Evolutionary conservation across 164 flowering plant genomes (phyloP).

Genomic region (Magnolia officinalis): DNA sequence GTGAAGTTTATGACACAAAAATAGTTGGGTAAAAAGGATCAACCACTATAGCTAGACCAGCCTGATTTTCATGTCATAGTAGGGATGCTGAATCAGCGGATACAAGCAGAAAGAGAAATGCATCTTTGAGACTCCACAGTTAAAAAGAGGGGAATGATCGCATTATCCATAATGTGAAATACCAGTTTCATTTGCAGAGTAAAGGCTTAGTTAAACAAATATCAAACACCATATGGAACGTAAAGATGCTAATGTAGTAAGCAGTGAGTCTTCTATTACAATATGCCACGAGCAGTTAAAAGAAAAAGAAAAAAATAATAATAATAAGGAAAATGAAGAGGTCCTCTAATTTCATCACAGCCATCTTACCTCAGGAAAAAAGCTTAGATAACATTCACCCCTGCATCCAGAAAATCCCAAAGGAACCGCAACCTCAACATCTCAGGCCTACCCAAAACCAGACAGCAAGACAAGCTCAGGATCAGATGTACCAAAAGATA

Average conservation of each 20-base stretch:
- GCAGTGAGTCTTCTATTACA: constrained; percentile 5
- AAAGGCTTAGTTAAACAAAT: constrained; percentile 20
- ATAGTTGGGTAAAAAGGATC: too few relatives aligned
- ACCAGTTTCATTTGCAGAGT: constrained; percentile 12
- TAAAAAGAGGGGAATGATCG: neutral
- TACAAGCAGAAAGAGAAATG: too few relatives aligned
- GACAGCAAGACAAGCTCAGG: neutral
- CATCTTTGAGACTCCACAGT: neutral
- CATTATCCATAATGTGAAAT: neutral
- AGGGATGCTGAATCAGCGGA: too few relatives aligned
- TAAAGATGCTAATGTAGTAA: constrained; percentile 5
- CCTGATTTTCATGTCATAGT: too few relatives aligned
- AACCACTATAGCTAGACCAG: too few relatives aligned
- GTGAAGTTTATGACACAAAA: too few relatives aligned
- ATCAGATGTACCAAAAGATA: neutral
- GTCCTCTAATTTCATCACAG: neutral
- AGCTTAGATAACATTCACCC: constrained; percentile 16
- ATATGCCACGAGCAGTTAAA: neutral
- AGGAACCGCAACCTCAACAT: constrained; percentile 4
- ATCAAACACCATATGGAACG: constrained; percentile 6
- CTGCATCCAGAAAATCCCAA: constrained; percentile 17
- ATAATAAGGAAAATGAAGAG: neutral
- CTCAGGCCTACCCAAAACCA: constrained; percentile 32
- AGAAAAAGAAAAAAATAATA: too few relatives aligned
- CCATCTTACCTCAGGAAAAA: constrained; percentile 7